Evolutionary conservation across 2,329 filamentous ascomycete species (phyloP), one percentile per base, ranked within the genome.

Genomic region (Colletotrichum zoysiae): DNA sequence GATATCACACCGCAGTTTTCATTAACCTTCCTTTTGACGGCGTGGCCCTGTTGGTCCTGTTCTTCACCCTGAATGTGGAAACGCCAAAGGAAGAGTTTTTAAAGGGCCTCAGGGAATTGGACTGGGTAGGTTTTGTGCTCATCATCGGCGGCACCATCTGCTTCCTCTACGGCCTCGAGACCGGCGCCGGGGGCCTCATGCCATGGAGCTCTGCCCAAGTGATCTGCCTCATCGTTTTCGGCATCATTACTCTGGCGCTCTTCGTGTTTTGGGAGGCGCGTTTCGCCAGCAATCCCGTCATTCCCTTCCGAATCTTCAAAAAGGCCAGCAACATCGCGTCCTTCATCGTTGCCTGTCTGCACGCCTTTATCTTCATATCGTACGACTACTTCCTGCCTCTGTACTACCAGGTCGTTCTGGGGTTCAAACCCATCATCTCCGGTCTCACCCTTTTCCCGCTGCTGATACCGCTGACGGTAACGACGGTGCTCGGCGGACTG

Each of bases 351-450:
- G 65, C 75, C 14, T 79, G 79, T 63, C 66, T 78, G 11, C 80
- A 82, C 70, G 78, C 77, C 40, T 77, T 88, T 77, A 84, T 86
- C 11, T 89, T 88, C 78, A 89, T 90, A 12, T 84, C 83, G 0
- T 84, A 82, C 16, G 86, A 88, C 67, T 91, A 89, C 78, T 91
- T 89, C 75, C 81, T 91, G 30, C 89, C 90, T 0, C 82, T 91
- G 0, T 91, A 87, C 78, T 86, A 91, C 55, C 89, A 92, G 77
- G 84, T 86, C 1, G 88, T 86, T 1, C 83, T 87, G 14, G 83
- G 82, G 66, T 85, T 86, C 5, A 83, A 84, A 0, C 87, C 87
- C 1, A 80, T 88, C 33, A 82, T 80, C n/a, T 89, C 86, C 0
- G 80, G 80, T 2, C 75, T 87, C 1, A 79, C 88, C 0, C 82